phyloP scores from a whole-genome alignment of 805 yeast genomes.

The Groenewaldozyma tartarivorans region DNA sequence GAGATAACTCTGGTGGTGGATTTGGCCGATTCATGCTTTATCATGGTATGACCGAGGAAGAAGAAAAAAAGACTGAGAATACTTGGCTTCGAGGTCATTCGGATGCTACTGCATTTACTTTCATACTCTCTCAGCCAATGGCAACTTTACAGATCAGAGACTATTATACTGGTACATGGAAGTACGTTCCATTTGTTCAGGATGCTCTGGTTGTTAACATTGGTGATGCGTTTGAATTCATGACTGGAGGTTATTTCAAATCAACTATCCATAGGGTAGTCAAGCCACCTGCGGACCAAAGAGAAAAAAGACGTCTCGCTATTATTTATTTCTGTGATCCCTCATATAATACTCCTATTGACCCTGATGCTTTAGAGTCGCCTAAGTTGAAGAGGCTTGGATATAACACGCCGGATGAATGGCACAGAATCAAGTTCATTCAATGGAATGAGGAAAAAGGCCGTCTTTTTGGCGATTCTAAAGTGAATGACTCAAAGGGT shows the following conservation, averaged over 20 bases:
- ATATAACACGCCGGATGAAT: conserved; percentile 22
- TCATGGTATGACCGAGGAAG: conserved; percentile 79
- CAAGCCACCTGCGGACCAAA: conserved; percentile 38
- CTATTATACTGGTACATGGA: conserved; percentile 29
- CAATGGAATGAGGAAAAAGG: conserved; percentile 43
- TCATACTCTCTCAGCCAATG: conserved; percentile 35
- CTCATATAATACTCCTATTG: conserved; percentile 28
- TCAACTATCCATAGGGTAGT: conserved; percentile 40
- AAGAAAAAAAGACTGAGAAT: conserved; percentile 27
- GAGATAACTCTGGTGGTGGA: conserved; percentile 31
- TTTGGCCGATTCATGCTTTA: conserved; percentile 81
- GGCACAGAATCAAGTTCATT: conserved; percentile 32
- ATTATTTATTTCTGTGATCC: conserved; percentile 38
- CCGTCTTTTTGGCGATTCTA: conserved; percentile 34
- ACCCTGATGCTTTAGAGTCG: conserved; percentile 34
- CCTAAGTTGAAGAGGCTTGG: conserved; percentile 31
- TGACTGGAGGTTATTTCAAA: conserved; percentile 39
- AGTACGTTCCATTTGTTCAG: conserved; percentile 30
- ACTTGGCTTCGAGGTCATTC: conserved; percentile 42
- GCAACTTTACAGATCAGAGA: conserved; percentile 33
- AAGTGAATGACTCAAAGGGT: conserved; percentile 27
- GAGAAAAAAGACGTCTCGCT: conserved; percentile 29
- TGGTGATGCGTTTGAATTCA: conserved; percentile 34
- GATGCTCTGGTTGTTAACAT: conserved; percentile 33
- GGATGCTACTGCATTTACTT: conserved; percentile 34